Conservation (phyloP, 2,329 filamentous ascomycete genomes). For the Neoascochyta sp. region DNA sequence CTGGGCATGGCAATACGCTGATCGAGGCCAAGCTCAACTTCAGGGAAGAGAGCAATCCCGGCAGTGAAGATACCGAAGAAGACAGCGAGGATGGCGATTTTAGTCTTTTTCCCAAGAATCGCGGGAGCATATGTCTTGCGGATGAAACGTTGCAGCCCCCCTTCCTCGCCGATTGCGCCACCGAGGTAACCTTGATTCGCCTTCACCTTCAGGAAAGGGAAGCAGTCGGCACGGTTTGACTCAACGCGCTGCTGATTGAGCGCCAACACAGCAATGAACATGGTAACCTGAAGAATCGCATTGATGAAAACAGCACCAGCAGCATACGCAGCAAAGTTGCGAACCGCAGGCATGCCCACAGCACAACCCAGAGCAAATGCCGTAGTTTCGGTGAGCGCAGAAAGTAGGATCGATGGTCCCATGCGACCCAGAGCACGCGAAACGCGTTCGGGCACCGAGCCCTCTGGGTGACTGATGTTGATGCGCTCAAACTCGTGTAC, state of each 20-base stretch:
- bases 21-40: constrained; percentile 82
- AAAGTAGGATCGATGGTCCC: constrained; percentile 93
- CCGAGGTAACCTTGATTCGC: constrained; percentile 66
- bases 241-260: constrained; percentile 91
- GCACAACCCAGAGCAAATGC: constrained; percentile 90
- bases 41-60: constrained; percentile 77
- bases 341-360: constrained; percentile 95
- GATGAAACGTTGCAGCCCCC: constrained; percentile 79
- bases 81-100: constrained; percentile 68
- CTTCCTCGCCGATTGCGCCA: constrained; percentile 71
- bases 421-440: constrained; percentile 89
- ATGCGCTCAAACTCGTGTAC: constrained; percentile 97
- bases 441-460: constrained; percentile 79
- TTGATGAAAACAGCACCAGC: constrained; percentile 97
- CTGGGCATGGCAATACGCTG: constrained; percentile 92
- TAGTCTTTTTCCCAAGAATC: constrained; percentile 75
- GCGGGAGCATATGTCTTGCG: constrained; percentile 82
- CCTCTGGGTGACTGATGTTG: constrained; percentile 86
- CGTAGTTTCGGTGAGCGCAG: constrained; percentile 88
- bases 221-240: constrained; percentile 81
- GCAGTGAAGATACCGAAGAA: constrained; percentile 88
- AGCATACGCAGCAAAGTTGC: constrained; percentile 95
- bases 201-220: constrained; percentile 81
- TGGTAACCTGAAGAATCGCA: constrained; percentile 91
- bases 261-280: constrained; percentile 89